Conservation (phyloP, 176 grass and related monocot species). For the Oryza meridionalis region DNA sequence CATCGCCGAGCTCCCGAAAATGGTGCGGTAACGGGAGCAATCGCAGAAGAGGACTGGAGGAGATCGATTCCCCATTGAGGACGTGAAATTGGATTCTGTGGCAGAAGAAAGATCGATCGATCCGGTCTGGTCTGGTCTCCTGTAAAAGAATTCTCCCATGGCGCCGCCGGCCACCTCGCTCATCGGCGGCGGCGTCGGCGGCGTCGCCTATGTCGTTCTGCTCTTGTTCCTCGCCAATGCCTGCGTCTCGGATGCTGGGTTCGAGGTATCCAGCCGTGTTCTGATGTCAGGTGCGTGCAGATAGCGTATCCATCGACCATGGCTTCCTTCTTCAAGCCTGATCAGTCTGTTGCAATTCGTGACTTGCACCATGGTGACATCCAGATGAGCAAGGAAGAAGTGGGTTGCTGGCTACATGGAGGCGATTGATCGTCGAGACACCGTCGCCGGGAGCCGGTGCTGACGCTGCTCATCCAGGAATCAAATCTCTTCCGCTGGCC, state of each 20-base stretch:
- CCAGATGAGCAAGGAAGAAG: constrained; percentile 29
- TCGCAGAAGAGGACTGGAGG: not conserved
- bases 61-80: not conserved
- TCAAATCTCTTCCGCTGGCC: constrained; percentile 64
- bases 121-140: not conserved
- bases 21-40: constrained; percentile 30
- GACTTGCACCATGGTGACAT: not conserved
- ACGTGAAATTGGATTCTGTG: not conserved
- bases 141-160: not conserved
- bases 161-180: constrained; percentile 35
- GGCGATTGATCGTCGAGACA: constrained; percentile 53
- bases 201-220: constrained; percentile 4
- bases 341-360: not conserved
- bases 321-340: too few relatives aligned
- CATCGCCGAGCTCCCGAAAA: constrained; percentile 26
- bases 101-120: not conserved
- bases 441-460: not conserved
- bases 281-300: constrained; percentile 37
- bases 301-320: not conserved
- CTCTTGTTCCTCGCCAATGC: constrained; percentile 26
- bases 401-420: constrained; percentile 36
- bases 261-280: not conserved
- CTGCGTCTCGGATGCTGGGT: not conserved
- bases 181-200: constrained; percentile 11
- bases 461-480: constrained; percentile 1